Percentiles rank a stretch among this genome's conserved stretches.
Conservation (phyloP, 768 basidiomycete species). For the Suillus hirtellus region DNA sequence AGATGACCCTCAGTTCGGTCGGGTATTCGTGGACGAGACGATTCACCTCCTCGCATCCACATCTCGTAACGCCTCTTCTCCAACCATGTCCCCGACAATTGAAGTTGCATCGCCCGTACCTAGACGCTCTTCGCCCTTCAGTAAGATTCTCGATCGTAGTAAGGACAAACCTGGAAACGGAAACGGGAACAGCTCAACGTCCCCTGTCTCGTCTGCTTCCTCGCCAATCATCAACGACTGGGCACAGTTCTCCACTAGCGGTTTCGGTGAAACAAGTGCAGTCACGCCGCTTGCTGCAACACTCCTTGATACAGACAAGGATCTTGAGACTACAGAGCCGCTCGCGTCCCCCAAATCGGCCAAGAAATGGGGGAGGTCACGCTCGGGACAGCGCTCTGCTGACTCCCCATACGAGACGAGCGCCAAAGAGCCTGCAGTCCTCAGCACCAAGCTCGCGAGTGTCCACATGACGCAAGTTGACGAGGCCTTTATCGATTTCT, state of each 20-base stretch:
- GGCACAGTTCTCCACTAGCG: conserved; percentile 65
- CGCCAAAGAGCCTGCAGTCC: conserved; percentile 16
- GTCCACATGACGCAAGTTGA: conserved; percentile 57
- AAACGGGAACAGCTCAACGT: conserved; percentile 23
- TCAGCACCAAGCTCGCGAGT: conserved; percentile 42
- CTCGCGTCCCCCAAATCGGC: conserved; percentile 34
- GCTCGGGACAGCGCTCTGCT: conserved; percentile 23
- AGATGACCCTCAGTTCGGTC: conserved; percentile 44
- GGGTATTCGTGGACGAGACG: conserved; percentile 71
- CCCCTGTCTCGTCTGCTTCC: conserved; percentile 29
- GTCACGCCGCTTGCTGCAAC: conserved; percentile 50
- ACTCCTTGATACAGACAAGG: conserved; percentile 59
- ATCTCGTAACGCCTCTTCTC: conserved; percentile 41
- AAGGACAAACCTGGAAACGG: conserved; percentile 13
- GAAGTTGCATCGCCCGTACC: conserved; percentile 37
- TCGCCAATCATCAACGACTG: conserved; percentile 49
- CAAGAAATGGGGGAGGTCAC: conserved; percentile 33
- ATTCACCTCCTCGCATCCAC: conserved; percentile 50
- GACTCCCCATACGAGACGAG: conserved; percentile 18
- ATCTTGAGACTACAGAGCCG: conserved; percentile 56
- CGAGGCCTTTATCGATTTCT: conserved; percentile 83
- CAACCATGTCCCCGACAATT: conserved; percentile 27
- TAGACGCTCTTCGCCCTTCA: conserved; percentile 36
- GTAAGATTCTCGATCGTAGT: conserved; percentile 26
- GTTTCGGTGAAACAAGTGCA: conserved; percentile 49